Base-by-base conservation (phyloP, 192 early-diverging fungal genomes). In the Podila epicladia region DNA sequence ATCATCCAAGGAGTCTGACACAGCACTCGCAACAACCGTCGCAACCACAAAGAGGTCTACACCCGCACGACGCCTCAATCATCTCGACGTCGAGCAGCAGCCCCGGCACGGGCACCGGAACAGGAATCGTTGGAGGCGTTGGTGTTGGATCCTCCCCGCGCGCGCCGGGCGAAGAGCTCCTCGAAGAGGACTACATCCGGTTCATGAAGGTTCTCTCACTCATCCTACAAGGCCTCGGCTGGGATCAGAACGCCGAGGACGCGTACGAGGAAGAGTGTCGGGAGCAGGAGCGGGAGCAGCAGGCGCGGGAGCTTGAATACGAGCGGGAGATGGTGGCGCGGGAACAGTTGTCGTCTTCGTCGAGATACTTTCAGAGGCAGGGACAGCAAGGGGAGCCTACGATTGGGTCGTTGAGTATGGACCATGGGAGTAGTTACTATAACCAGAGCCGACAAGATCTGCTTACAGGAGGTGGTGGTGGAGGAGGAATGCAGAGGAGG, bases 191-290 rank as follows among this genome's bases (percentile, higher is more conserved):
- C 22, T 89, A 89, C 35, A 75, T 85, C 38, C 84, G 74, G 28
- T 84, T 89, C 58, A 86, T 89, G 85, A 87, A 87, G 55, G 82
- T 80, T 12, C 32, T 89, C 9, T 85, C 79, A 2, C 76, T 69
- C 33, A 85, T 89, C n/a, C 70, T 89, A 9, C 82, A 84, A 24
- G 70, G 82, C 11, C 74, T 89, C 41, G 87, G 82, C 5, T 86
- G 82, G 65, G 58, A 83, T 22, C 66, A 80, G 12, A 58, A 62
- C 2, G 66, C 59, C 2, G 74, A 77, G 55, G 77, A 80, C 1
- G 66, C 71, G 3, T 70, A 80, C 9, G 74, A 83, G 31, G 71
- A 84, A 28, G 72, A 75, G 28, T 64, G 35, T 11, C 64, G 49
- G 1, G 60, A 72, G 3, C 72, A 66, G 74, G 49, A 33, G 35